phyloP scores from a whole-genome alignment of 1,284 basidiomycete species.

The Athelia psychrophila region DNA sequence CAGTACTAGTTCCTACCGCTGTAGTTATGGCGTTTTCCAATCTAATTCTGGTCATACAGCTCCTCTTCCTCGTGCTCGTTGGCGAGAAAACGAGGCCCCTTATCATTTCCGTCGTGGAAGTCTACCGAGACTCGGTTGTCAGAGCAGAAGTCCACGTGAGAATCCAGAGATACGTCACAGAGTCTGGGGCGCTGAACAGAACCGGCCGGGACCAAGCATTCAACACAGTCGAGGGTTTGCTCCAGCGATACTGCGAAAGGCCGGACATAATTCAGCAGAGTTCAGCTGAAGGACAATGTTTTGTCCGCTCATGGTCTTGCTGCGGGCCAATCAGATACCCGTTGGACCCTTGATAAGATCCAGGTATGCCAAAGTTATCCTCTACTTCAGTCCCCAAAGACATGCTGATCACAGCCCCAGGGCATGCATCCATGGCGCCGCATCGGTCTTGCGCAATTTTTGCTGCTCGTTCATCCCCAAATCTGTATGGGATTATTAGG shows the following conservation, averaged over 20 bases:
- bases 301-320: no score
- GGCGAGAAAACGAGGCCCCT: neutral
- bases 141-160: neutral
- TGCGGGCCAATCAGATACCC: no score
- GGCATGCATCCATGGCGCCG: no score
- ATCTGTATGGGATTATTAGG: no score
- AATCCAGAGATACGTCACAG: neutral
- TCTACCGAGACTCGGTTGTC: neutral
- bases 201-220: neutral
- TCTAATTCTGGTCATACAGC: slow-evolving; percentile 20
- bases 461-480: no score
- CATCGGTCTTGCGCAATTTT: no score
- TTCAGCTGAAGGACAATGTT: neutral
- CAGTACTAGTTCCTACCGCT: slow-evolving; percentile 22
- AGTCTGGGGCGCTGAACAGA: neutral
- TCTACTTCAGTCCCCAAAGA: no score
- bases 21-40: slow-evolving; percentile 11
- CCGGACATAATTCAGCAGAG: no score
- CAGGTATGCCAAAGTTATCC: no score
- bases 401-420: no score
- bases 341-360: no score
- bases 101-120: neutral
- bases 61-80: slow-evolving; percentile 12
- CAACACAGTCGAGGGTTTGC: neutral
- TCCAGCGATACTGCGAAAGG: neutral